A percentile compares a stretch with the other conserved stretches of the same genome.
These are phyloP conservation scores for Metarhizium brunneum DNA, from an alignment of 2,329 filamentous ascomycete genomes.

Conservation along the genomic window DNA sequence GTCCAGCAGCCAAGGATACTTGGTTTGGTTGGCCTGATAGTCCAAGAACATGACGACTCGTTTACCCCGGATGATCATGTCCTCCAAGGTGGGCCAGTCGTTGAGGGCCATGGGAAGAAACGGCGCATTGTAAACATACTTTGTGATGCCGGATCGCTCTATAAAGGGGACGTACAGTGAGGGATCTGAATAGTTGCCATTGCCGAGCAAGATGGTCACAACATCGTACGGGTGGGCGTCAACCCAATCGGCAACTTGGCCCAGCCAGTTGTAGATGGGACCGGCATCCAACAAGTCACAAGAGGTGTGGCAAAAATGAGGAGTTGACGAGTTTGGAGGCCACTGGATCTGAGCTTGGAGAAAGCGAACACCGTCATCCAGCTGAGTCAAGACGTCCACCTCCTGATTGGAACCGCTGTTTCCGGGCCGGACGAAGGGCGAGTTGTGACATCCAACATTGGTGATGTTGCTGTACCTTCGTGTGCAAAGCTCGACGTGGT, in stretches of 20 bases:
- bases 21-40: conserved; percentile 70
- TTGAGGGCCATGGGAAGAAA: conserved; percentile 59
- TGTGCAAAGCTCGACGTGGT: conserved; percentile 65
- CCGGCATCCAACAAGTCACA: conserved; percentile 78
- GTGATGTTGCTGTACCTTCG: conserved; percentile 77
- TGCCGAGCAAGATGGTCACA: conserved; percentile 77
- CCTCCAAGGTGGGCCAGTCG: conserved; percentile 76
- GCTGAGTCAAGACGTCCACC: conserved; percentile 56
- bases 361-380: conserved; percentile 67
- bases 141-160: conserved; percentile 58
- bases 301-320: conserved; percentile 76
- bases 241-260: conserved; percentile 63
- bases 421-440: conserved; percentile 61
- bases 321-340: conserved; percentile 36
- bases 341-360: conserved; percentile 56
- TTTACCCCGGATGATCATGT: conserved; percentile 63
- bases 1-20: conserved; percentile 76
- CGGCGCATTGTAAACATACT: conserved; percentile 65
- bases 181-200: conserved; percentile 62
- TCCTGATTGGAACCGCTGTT: conserved; percentile 71
- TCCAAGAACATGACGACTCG: conserved; percentile 76
- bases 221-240: conserved; percentile 73
- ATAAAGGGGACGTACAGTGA: conserved; percentile 60
- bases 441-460: conserved; percentile 70
- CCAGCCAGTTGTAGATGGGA: conserved; percentile 65